These are phyloP conservation scores for Talaromyces amestolkiae DNA, from an alignment of 2,329 filamentous ascomycete species.

Conservation along the genomic window DNA sequence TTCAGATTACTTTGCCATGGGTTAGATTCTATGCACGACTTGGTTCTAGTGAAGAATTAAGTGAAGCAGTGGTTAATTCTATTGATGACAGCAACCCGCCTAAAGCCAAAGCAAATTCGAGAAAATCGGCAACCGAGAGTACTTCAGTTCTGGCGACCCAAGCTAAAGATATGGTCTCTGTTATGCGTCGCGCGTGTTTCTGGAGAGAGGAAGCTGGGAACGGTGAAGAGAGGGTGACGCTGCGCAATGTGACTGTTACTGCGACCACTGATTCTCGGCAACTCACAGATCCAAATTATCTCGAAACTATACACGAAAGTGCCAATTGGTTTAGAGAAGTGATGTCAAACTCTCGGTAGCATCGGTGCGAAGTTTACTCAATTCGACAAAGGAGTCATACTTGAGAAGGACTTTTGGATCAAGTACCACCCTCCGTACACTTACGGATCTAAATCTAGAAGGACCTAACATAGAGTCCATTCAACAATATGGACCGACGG, in stretches of 20 bases:
- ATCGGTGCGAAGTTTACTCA: no score
- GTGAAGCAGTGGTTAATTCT: background rate
- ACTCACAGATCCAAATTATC: conserved; percentile 13
- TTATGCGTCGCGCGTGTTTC: conserved; percentile 45
- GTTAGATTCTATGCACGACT: conserved; percentile 28
- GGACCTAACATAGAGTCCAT: no score
- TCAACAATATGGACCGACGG: no score
- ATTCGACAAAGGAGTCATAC: background rate
- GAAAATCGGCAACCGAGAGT: background rate
- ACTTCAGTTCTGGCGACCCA: conserved; percentile 35
- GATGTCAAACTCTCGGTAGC: background rate
- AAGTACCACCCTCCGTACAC: background rate
- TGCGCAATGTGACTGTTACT: background rate
- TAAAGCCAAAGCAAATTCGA: conserved; percentile 3
- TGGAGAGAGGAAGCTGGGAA: conserved; percentile 42
- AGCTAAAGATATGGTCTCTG: conserved; percentile 41
- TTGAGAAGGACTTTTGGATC: background rate
- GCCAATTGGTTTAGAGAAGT: conserved; percentile 15
- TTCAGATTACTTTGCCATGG: conserved; percentile 35
- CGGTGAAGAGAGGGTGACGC: conserved; percentile 35
- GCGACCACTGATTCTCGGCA: background rate
- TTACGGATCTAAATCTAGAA: background rate
- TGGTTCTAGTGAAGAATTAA: background rate
- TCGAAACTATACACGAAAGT: conserved; percentile 12
- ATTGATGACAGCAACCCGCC: background rate